Percentiles rank a stretch among this genome's conserved stretches.
phyloP scores from a whole-genome alignment of 768 basidiomycete genomes.

The Kwoniella shandongensis region DNA sequence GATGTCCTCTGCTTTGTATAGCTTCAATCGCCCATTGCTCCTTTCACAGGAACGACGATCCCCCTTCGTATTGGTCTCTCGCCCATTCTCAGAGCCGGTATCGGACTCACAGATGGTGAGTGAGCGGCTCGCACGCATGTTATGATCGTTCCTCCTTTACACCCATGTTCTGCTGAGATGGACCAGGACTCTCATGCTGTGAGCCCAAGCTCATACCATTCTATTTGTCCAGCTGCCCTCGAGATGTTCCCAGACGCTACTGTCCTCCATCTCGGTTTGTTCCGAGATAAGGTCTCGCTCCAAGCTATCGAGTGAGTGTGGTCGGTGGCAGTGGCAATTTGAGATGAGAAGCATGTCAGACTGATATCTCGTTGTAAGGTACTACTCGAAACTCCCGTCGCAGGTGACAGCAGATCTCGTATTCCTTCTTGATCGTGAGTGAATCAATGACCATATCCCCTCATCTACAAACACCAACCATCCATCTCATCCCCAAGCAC shows the following conservation, averaged over 20 bases:
- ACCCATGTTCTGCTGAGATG: too few relatives aligned
- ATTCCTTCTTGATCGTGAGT: slow-evolving; percentile 73
- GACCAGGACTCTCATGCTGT: too few relatives aligned
- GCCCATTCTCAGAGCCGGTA: slow-evolving; percentile 87
- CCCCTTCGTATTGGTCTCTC: slow-evolving; percentile 78
- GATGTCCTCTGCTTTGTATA: background rate
- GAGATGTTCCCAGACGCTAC: slow-evolving; percentile 82
- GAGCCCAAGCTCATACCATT: background rate
- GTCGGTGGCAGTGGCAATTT: background rate
- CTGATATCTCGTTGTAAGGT: slow-evolving; percentile 55
- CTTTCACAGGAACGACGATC: slow-evolving; percentile 74
- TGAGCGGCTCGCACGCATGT: too few relatives aligned
- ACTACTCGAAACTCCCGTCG: slow-evolving; percentile 85
- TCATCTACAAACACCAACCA: background rate
- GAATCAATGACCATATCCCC: background rate
- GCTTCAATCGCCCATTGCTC: slow-evolving; percentile 68
- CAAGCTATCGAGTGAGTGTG: slow-evolving; percentile 71
- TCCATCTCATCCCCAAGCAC: background rate
- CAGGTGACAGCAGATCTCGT: slow-evolving; percentile 73
- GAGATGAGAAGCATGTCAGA: background rate
- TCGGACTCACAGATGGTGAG: slow-evolving; percentile 77
- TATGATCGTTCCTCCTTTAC: background rate
- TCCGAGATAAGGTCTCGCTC: slow-evolving; percentile 66
- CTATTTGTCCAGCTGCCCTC: slow-evolving; percentile 60
- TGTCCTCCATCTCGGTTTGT: slow-evolving; percentile 88